A percentile compares a stretch with the other conserved stretches of the same genome.
These are phyloP conservation scores for Eimeria praecox DNA, from an alignment of 169 alveolate genomes.

Conservation along the genomic window DNA sequence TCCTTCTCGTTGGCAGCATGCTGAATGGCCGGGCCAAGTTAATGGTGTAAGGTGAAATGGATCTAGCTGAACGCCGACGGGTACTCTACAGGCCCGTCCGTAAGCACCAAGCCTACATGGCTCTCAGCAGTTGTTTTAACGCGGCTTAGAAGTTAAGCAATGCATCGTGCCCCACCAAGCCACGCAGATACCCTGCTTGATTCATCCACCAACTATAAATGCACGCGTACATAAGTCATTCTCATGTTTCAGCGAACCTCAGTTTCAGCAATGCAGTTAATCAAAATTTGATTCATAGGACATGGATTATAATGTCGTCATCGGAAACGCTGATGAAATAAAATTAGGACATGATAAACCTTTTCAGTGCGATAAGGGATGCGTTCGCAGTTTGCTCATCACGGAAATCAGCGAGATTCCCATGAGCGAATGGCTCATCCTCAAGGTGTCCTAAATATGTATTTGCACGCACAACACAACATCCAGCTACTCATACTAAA, in stretches of 20 bases:
- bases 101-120: slow-evolving; percentile 25
- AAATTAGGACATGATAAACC: not conserved
- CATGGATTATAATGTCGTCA: slow-evolving; percentile 44
- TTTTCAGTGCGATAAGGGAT: slow-evolving; percentile 67
- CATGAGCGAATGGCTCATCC: slow-evolving; percentile 68
- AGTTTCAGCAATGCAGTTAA: slow-evolving; percentile 35
- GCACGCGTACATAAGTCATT: not conserved
- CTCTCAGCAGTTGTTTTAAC: slow-evolving; percentile 70
- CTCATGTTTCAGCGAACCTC: slow-evolving; percentile 15
- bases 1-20: not conserved
- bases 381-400: slow-evolving; percentile 71
- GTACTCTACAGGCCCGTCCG: not conserved
- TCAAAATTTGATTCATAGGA: slow-evolving; percentile 32
- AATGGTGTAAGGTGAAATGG: slow-evolving; percentile 19
- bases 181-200: slow-evolving; percentile 71
- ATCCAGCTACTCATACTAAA: not conserved
- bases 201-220: not conserved
- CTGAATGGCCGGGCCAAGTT: not conserved
- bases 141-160: not conserved
- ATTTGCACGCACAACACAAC: not conserved
- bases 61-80: slow-evolving; percentile 9
- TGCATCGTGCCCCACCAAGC: not conserved
- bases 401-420: slow-evolving; percentile 74
- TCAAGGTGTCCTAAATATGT: not conserved
- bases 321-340: slow-evolving; percentile 1